These are phyloP conservation scores for Lycium ferocissimum DNA, from an alignment of 257 asterid genomes.

Conservation along the genomic window DNA sequence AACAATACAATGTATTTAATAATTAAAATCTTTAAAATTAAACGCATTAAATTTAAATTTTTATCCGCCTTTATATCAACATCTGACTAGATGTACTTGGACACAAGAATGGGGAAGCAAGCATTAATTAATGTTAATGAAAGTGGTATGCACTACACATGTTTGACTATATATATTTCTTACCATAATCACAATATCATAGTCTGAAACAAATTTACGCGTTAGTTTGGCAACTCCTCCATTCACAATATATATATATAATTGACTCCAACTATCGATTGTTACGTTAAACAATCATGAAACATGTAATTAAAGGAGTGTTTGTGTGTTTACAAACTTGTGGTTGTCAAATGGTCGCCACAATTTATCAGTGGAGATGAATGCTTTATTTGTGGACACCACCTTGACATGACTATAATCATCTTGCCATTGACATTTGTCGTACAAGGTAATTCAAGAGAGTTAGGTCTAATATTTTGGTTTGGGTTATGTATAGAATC, in stretches of 20 bases:
- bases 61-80: neutral
- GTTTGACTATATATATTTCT: neutral
- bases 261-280: neutral
- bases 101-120: neutral
- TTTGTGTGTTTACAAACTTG: neutral
- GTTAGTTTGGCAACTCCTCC: neutral
- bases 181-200: constrained; percentile 6
- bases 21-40: no score
- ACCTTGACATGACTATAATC: neutral
- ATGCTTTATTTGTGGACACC: constrained; percentile 6
- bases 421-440: neutral
- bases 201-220: constrained; percentile 24
- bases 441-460: neutral
- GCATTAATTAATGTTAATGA: neutral
- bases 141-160: neutral
- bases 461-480: no score
- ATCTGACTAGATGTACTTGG: neutral
- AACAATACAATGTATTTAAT: no score
- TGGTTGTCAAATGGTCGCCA: neutral
- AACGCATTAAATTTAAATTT: no score
- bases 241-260: neutral
- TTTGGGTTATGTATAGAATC: no score
- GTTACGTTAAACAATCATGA: neutral
- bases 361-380: neutral
- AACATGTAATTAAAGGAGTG: neutral